phyloP scores from a whole-genome alignment of 73 alveolate genomes.

The Uronychia binucleata region DNA sequence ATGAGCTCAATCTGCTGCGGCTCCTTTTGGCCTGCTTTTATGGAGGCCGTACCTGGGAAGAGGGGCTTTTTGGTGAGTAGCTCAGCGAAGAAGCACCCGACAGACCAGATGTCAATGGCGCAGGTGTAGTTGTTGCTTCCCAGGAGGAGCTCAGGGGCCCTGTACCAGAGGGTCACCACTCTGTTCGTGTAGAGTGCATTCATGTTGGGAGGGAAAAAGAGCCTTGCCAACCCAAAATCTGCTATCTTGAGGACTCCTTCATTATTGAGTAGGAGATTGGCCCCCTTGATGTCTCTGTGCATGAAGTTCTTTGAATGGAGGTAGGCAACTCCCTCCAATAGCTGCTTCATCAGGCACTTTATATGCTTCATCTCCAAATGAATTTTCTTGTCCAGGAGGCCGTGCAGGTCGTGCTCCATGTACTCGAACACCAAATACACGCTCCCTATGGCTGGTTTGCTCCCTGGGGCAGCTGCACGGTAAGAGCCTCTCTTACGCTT shows the following conservation, averaged over 20 bases:
- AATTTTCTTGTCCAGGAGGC: constrained; percentile 72
- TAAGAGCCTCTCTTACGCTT: constrained; percentile 29
- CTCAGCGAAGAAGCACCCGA: constrained; percentile 95
- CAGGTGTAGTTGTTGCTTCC: constrained; percentile 26
- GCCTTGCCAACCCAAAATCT: constrained; percentile 65
- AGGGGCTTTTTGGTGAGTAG: constrained; percentile 80
- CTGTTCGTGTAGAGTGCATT: constrained; percentile 45
- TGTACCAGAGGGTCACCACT: constrained; percentile 69
- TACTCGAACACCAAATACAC: constrained; percentile 97
- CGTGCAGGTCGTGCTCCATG: constrained; percentile 96
- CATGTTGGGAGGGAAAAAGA: constrained; percentile 4
- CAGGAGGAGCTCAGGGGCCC: constrained; percentile 65
- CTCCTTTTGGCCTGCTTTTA: constrained; percentile 50
- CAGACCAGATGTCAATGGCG: constrained; percentile 92
- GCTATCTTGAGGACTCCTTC: constrained; percentile 53
- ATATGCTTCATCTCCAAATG: constrained; percentile 37
- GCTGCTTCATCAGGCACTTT: constrained; percentile 47
- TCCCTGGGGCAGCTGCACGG: constrained; percentile 46
- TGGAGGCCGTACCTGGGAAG: constrained; percentile 59
- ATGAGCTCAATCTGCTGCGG: constrained; percentile 80
- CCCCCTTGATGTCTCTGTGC: constrained; percentile 96
- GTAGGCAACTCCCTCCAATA: constrained; percentile 87
- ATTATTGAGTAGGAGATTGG: constrained; percentile 63
- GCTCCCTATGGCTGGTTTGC: constrained; percentile 74
- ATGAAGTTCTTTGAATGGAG: constrained; percentile 78